Base-by-base conservation (phyloP, 345 rosid genomes). In the Carallia brachiata region DNA sequence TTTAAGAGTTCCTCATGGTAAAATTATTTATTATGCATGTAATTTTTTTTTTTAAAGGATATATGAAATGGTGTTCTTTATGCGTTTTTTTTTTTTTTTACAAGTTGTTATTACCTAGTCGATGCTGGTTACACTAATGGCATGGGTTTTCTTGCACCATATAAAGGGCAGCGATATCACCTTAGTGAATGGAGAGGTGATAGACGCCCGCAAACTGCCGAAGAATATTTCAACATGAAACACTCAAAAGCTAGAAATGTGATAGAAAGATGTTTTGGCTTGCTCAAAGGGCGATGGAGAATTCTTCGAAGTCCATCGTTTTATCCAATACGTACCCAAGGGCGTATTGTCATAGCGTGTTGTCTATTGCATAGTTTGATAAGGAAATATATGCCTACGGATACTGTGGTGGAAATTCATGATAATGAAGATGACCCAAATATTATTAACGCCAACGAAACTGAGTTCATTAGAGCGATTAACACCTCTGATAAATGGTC, bases 151-250 rank as follows among this genome's bases (percentile, higher is more conserved):
- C 36, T n/a, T 56, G 57, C 37, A 1, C 71, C 63, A 0, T 67
- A 34, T 39, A n/a, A 61, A 2, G 62, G 70, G 0, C 62, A 67
- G 27, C 31, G 36, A 5, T 68, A 68, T 6, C 69, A 65, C n/a
- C 37, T 50, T 6, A 65, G 52, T 27, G 40, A 65, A 50, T 65
- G 69, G 69, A 17, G 19, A 3, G 5, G 4, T 1, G 4, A 36
- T 7, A 16, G 4, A 27, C n/a, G 18, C 30, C 44, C 58, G 2
- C 28, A 18, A 4, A 65, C 23, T 27, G 19, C 13, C 4, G 12
- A 65, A 13, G 40, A 65, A 31, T 30, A 10, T 13, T 65, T 27
- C 31, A 65, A 65, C 28, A 48, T 65, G 59, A 48, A 50, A 34
- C 59, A 65, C 17, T 31, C 57, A 4, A 16, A 5, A 13, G 10